phyloP scores from a whole-genome alignment of 2,329 filamentous ascomycete species.

The Graphilbum fragrans region DNA sequence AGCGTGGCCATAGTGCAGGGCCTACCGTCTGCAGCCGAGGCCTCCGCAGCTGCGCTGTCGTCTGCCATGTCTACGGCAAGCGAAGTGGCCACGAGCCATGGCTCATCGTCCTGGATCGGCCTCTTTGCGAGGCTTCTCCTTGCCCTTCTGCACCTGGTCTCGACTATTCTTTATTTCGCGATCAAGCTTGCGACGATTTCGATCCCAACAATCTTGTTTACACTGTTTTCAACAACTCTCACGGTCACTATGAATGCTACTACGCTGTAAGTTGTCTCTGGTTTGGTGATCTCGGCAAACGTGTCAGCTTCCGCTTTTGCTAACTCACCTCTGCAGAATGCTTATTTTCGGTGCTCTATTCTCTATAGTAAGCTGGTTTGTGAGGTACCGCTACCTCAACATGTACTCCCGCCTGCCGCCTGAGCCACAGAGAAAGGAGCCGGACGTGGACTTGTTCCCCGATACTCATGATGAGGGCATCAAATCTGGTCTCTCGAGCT shows the following conservation, averaged over 20 bases:
- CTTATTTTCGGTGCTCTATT: slow-evolving; percentile 65
- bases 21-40: slow-evolving; percentile 5
- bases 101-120: slow-evolving; percentile 43
- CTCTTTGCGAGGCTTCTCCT: slow-evolving; percentile 43
- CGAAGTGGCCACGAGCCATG: slow-evolving; percentile 23
- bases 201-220: slow-evolving; percentile 79
- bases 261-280: slow-evolving; percentile 54
- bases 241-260: slow-evolving; percentile 99
- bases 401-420: slow-evolving; percentile 92
- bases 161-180: slow-evolving; percentile 59
- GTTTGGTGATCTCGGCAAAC: neutral
- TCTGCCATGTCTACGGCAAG: slow-evolving; percentile 25
- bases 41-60: slow-evolving; percentile 13
- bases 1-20: neutral
- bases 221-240: slow-evolving; percentile 79
- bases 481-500: slow-evolving; percentile 88
- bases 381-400: slow-evolving; percentile 90
- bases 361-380: slow-evolving; percentile 84
- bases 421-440: slow-evolving; percentile 91
- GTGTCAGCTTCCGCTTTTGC: neutral
- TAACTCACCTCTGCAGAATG: slow-evolving; percentile 35
- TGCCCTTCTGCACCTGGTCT: slow-evolving; percentile 40
- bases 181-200: slow-evolving; percentile 82
- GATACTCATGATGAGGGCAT: slow-evolving; percentile 81
- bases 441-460: slow-evolving; percentile 88